These are phyloP conservation scores for Drechslerella stenobrocha DNA, from an alignment of 2,329 filamentous ascomycete species.

Conservation along the genomic window DNA sequence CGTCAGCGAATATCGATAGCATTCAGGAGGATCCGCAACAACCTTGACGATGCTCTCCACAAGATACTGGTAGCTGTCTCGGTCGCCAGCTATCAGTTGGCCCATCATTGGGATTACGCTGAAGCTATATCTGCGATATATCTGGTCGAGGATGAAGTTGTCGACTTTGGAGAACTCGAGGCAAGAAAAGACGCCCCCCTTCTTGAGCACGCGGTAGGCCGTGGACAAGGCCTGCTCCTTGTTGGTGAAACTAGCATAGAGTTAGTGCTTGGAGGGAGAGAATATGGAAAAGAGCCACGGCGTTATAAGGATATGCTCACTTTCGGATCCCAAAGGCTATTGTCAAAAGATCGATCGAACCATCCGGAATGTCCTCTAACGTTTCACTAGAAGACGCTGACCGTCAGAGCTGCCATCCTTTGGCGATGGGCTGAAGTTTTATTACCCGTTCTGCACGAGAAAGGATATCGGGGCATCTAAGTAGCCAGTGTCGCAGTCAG, in stretches of 20 bases:
- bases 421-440: conserved; percentile 59
- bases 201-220: conserved; percentile 84
- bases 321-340: conserved; percentile 97
- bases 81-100: conserved; percentile 87
- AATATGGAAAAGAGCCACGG: not conserved
- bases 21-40: not conserved
- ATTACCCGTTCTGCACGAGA: conserved; percentile 47
- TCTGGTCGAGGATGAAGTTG: conserved; percentile 74
- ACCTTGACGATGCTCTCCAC: conserved; percentile 89
- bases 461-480: conserved; percentile 47
- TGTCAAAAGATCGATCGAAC: conserved; percentile 89
- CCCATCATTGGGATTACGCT: conserved; percentile 91
- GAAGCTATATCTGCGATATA: conserved; percentile 97
- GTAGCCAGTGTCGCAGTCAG: conserved; percentile 7
- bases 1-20: not conserved
- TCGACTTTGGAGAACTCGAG: conserved; percentile 90
- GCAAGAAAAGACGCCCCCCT: conserved; percentile 93
- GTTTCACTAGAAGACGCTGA: conserved; percentile 54
- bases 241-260: conserved; percentile 70
- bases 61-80: conserved; percentile 96
- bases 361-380: conserved; percentile 62
- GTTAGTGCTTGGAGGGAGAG: conserved; percentile 8
- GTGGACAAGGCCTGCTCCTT: conserved; percentile 80
- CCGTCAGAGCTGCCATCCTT: conserved; percentile 63
- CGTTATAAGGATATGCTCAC: conserved; percentile 12